Base-by-base conservation (phyloP, 106 monocot species). In the Triglochin maritima region DNA sequence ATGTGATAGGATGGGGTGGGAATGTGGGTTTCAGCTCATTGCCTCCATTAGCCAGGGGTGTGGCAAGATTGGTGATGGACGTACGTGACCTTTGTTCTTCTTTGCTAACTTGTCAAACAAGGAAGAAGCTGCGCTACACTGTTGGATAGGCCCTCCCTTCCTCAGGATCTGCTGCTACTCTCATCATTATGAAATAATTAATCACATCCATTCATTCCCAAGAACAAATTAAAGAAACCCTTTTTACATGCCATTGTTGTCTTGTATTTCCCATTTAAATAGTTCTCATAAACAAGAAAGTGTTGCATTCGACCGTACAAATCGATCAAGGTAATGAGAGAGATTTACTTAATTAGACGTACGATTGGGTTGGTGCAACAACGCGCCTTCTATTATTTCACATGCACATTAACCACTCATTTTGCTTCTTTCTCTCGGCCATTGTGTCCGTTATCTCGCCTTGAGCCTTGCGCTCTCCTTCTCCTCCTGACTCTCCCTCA, bases 391-490 rank as follows among this genome's bases (percentile, higher is more conserved):
- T 64, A 6, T 49, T 49, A 49, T 52, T 52, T 52, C 11, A 52
- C 11, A 8, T 52, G 7, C 11, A 52, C 7, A 15, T 46, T 64
- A 49, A 46, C 17, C 14, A 4, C 9, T 64, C 43, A 8, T 11
- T 48, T 41, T 59, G 7, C 41, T 6, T 44, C 17, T 17, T 11
- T 48, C 47, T 64, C 17, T 64, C 49, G 64, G 47, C 48, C 64
- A 9, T 49, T 50, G 49, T 64, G 49, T 64, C 49, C 49, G 64
- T 6, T 46, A 64, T 48, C 49, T 49, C 16, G 49, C 64, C 64
- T 64, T 49, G 64, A 64, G 49, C 64, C 64, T 49, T 64, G 64
- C 49, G 64, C n/a, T n/a, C 11, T 64, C 6, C 48, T 64, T 48
- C 47, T 47, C 11, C 48, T 62, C 44, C 45, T 13, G 62, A 9